Conservation (phyloP, 805 yeast species). For the Kluyveromyces aestuarii region DNA sequence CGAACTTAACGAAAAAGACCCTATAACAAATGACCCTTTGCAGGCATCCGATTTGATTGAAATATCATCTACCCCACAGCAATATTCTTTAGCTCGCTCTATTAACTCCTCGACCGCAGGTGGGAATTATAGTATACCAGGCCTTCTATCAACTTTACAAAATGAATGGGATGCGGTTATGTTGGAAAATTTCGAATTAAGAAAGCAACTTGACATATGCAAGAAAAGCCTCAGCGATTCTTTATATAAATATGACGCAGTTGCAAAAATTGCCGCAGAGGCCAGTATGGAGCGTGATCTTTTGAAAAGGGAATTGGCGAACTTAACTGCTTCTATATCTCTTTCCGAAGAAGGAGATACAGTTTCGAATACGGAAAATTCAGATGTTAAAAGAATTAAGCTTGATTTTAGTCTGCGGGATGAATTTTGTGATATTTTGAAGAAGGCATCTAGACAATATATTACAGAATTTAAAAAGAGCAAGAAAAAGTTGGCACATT, state of each 20-base stretch:
- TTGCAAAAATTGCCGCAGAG: constrained; percentile 72
- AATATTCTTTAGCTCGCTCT: constrained; percentile 12
- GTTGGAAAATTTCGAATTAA: constrained; percentile 65
- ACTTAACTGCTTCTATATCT: constrained; percentile 38
- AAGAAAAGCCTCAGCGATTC: constrained; percentile 70
- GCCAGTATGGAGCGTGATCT: constrained; percentile 71
- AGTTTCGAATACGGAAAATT: not conserved
- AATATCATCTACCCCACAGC: constrained; percentile 28
- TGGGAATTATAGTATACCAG: constrained; percentile 47
- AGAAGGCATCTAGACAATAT: constrained; percentile 11
- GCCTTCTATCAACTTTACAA: constrained; percentile 65
- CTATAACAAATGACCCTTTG: constrained; percentile 59
- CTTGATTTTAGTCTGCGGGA: not conserved
- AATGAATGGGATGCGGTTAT: constrained; percentile 87
- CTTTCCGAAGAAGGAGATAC: constrained; percentile 9
- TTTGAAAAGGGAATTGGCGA: constrained; percentile 54
- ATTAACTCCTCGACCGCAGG: constrained; percentile 41
- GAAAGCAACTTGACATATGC: constrained; percentile 59
- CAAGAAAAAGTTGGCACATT: not conserved
- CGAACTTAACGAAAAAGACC: constrained; percentile 61
- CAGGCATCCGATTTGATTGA: constrained; percentile 47
- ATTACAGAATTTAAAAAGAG: not conserved
- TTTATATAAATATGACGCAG: constrained; percentile 82
- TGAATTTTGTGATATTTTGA: constrained; percentile 1
- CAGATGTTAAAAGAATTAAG: not conserved